phyloP scores from a whole-genome alignment of 768 basidiomycete genomes.

The Boletales sp. region DNA sequence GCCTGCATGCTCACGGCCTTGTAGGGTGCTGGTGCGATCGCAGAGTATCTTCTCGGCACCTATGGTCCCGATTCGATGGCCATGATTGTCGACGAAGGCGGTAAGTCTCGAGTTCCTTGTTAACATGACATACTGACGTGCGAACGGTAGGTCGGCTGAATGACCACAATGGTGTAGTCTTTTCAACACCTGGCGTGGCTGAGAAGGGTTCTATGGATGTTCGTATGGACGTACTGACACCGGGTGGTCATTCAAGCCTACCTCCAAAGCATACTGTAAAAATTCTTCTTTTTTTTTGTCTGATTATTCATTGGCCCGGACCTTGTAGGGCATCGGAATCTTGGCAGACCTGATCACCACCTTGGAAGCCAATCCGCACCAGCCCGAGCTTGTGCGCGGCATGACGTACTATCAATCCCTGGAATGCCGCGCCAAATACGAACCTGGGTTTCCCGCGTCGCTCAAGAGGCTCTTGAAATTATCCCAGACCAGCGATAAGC shows the following conservation, averaged over 20 bases:
- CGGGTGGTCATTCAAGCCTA: constrained; percentile 54
- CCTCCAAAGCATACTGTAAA: constrained; percentile 52
- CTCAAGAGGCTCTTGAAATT: constrained; percentile 18
- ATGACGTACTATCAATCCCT: constrained; percentile 30
- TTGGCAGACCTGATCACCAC: constrained; percentile 44
- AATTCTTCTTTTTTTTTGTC: neutral
- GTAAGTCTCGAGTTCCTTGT: constrained; percentile 18
- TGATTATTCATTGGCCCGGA: neutral
- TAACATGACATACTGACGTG: neutral
- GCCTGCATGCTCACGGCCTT: neutral
- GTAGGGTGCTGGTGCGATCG: constrained; percentile 43
- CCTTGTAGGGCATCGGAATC: constrained; percentile 45
- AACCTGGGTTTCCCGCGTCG: constrained; percentile 30
- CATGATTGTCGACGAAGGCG: constrained; percentile 59
- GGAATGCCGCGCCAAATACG: constrained; percentile 40
- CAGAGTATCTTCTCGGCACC: constrained; percentile 33
- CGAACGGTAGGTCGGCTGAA: constrained; percentile 24
- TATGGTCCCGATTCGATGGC: constrained; percentile 49
- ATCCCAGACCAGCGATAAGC: constrained; percentile 20
- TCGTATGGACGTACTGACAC: constrained; percentile 39
- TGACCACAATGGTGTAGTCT: constrained; percentile 26
- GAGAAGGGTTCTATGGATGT: constrained; percentile 46
- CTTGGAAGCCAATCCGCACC: constrained; percentile 43
- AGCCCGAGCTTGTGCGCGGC: constrained; percentile 28
- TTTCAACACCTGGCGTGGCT: constrained; percentile 30